These are phyloP conservation scores for Ramularia collo-cygni DNA, from an alignment of 2,329 filamentous ascomycete genomes.

Conservation along the genomic window DNA sequence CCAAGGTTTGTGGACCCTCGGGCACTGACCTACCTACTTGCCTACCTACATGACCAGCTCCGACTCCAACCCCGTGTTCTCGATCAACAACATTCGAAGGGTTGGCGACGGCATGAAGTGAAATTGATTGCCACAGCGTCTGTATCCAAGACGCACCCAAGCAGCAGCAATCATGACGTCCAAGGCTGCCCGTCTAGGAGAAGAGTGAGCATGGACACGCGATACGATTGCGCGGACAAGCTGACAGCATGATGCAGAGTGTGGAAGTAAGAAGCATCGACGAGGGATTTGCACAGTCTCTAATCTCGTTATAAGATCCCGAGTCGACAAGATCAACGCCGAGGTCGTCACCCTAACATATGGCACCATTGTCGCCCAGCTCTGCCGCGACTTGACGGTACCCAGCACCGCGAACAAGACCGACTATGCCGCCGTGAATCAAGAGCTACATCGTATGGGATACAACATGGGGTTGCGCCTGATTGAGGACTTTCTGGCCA, in stretches of 20 bases:
- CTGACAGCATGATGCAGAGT: constrained; percentile 52
- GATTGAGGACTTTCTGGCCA: constrained; percentile 96
- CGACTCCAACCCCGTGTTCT: neutral
- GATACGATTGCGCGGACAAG: constrained; percentile 6
- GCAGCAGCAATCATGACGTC: constrained; percentile 41
- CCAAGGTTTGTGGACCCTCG: too few relatives aligned
- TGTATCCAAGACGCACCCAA: constrained; percentile 13
- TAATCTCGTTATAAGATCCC: constrained; percentile 54
- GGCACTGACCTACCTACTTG: too few relatives aligned
- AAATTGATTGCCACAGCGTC: constrained; percentile 13
- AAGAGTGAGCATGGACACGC: constrained; percentile 55
- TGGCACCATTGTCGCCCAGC: constrained; percentile 90
- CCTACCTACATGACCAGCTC: constrained; percentile 1
- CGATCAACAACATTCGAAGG: neutral
- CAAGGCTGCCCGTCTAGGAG: constrained; percentile 63
- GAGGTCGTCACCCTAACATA: constrained; percentile 97
- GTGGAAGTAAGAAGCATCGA: constrained; percentile 68
- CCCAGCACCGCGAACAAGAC: constrained; percentile 49
- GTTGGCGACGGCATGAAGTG: constrained; percentile 21
- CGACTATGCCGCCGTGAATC: constrained; percentile 93
- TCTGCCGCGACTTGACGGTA: constrained; percentile 77
- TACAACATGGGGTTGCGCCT: constrained; percentile 95
- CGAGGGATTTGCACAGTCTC: constrained; percentile 5
- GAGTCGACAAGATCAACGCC: constrained; percentile 95
- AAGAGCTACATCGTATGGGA: constrained; percentile 97